Percentiles rank a stretch among this genome's conserved stretches.
phyloP scores from a whole-genome alignment of 2,329 filamentous ascomycete genomes.

The Sarocladium strictum region DNA sequence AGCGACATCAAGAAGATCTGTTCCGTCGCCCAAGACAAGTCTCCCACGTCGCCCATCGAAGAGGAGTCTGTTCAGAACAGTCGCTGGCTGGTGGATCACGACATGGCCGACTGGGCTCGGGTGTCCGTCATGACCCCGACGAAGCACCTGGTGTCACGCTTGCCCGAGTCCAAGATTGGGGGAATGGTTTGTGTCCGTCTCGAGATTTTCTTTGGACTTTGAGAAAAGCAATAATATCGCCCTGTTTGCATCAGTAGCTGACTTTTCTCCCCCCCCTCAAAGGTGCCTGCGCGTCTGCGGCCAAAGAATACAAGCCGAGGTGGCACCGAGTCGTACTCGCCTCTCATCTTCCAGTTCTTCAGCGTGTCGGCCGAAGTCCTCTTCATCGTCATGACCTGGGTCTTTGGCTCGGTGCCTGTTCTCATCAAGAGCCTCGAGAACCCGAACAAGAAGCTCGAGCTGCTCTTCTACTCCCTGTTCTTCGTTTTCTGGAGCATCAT shows the following conservation, averaged over 20 bases:
- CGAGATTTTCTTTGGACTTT: neutral
- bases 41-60: neutral
- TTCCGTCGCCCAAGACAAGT: neutral
- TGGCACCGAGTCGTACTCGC: neutral
- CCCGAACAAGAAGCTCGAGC: conserved; percentile 2
- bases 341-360: conserved; percentile 2
- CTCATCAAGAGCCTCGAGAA: conserved; percentile 4
- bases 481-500: conserved; percentile 3
- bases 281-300: neutral
- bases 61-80: neutral
- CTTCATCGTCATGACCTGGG: neutral
- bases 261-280: neutral
- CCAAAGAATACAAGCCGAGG: neutral
- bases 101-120: neutral
- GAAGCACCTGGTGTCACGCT: neutral
- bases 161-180: neutral
- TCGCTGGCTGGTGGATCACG: neutral
- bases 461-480: conserved; percentile 1
- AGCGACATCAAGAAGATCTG: conserved; percentile 4
- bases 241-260: neutral
- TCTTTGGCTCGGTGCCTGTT: neutral
- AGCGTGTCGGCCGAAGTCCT: neutral
- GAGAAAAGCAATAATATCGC: no score
- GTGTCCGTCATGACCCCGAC: neutral
- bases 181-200: neutral